Evolutionary conservation across 495 filamentous ascomycete genomes (phyloP), one percentile per base, ranked within the genome.

Genomic region (Echria macrotheca): DNA sequence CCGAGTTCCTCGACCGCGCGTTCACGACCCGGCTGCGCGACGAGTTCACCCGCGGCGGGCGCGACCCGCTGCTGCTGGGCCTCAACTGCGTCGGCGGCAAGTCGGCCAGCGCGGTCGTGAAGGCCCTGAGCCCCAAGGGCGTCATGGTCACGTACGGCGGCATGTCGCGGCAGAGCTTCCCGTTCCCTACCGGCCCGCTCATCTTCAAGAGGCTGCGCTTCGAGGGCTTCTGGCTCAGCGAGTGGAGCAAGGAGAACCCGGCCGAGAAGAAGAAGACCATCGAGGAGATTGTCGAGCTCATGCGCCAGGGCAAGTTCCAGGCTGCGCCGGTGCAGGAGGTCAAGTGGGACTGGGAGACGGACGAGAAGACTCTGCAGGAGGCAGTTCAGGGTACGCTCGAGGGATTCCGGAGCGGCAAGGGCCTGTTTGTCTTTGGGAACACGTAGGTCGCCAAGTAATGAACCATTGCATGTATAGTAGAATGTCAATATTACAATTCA

Each of bases 31-130:
- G 69, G 46, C 72, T 94, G 8, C 78, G 84, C 26, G 77, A 85
- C 42, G 60, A 65, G 49, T 75, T 81, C 66, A 94, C 88, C 24
- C 73, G 80, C 32, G 79, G 81, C 3, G 85, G 79, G 2, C 69
- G 78, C 12, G 82, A 89, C 47, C 73, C 77, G 0, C 71, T 95
- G 33, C 77, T 80, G 47, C 68, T 98, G 4, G 94, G 81, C 0
- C 65, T 98, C 37, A 97, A 98, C 60, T 98, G 94, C 61, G 93
- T 98, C 0, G 94, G 93, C n/a, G 93, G 93, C 1, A 86, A 88
- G 62, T 78, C 81, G 29, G 86, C 87, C 4, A 77, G 80, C 21
- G 76, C 82, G 1, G 66, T 97, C 54, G 85, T 88, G 4, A 84
- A 84, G 63, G 69, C 73, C 1, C 70, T 98, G 21, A 72, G 74